These are phyloP conservation scores for Aspergillus thermomutatus DNA, from an alignment of 2,329 filamentous ascomycete species.

Conservation along the genomic window DNA sequence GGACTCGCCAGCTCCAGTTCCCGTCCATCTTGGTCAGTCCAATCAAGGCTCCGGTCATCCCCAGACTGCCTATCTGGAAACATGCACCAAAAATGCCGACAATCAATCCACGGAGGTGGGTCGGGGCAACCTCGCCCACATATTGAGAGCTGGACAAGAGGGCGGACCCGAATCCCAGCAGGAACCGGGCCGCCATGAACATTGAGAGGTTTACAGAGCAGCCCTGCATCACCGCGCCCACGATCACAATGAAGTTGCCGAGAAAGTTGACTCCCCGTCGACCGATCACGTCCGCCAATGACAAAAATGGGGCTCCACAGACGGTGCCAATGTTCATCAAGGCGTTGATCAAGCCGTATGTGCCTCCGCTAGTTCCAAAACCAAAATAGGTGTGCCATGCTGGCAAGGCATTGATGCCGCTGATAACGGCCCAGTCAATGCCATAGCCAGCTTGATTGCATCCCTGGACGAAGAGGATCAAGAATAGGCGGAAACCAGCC, in stretches of 20 bases:
- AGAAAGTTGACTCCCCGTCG: slow-evolving; percentile 49
- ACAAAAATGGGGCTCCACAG: slow-evolving; percentile 49
- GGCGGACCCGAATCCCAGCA: slow-evolving; percentile 37
- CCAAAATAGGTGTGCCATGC: slow-evolving; percentile 46
- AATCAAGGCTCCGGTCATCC: slow-evolving; percentile 45
- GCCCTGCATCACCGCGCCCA: slow-evolving; percentile 42
- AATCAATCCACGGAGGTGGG: slow-evolving; percentile 40
- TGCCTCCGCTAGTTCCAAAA: slow-evolving; percentile 40
- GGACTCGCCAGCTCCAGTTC: slow-evolving; percentile 38
- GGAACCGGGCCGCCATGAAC: slow-evolving; percentile 39
- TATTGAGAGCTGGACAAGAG: slow-evolving; percentile 40
- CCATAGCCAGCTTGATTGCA: slow-evolving; percentile 49
- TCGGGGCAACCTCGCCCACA: slow-evolving; percentile 35
- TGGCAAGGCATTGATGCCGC: slow-evolving; percentile 44
- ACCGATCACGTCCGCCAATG: slow-evolving; percentile 51
- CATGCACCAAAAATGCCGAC: slow-evolving; percentile 49
- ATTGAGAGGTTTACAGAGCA: slow-evolving; percentile 24
- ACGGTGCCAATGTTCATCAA: slow-evolving; percentile 49
- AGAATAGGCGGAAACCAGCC: slow-evolving; percentile 40
- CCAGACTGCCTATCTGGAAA: slow-evolving; percentile 45
- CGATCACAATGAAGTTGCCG: slow-evolving; percentile 46
- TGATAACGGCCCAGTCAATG: slow-evolving; percentile 51
- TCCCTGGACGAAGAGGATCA: slow-evolving; percentile 47
- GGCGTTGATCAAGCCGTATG: slow-evolving; percentile 45
- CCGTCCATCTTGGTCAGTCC: slow-evolving; percentile 37